Evolutionary conservation across 768 basidiomycete genomes (phyloP), one percentile per base, ranked within the genome.

Genomic region (Boletellus emodensis): DNA sequence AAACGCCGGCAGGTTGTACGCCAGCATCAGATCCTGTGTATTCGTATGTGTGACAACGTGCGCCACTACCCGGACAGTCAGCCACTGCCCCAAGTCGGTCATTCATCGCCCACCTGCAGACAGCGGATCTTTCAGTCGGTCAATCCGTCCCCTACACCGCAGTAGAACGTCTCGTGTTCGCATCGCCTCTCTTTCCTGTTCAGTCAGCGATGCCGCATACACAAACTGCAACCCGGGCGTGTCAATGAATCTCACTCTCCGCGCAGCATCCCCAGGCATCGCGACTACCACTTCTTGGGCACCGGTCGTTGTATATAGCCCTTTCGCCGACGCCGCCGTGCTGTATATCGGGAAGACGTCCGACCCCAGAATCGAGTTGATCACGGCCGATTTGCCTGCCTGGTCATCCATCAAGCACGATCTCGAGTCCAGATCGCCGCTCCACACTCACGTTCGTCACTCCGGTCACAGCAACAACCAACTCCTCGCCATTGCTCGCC

Each of bases 11-110:
- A 93, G 73, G 57, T 78, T 83, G 72, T 94, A 95, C 43, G 84
- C 72, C n/a, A 95, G 69, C 88, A 94, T 94, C 37, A 96, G 75
- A 65, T 95, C 94, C 62, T 94, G 85, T 30, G 78, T 69, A 58
- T 79, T 80, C 3, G 87, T 81, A 24, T 82, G 80, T 34, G 78
- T 66, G 20, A 94, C 75, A 52, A 96, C 80, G 55, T 86, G 77
- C 15, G 76, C 67, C 48, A 88, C 90, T 89, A 54, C 46, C 32
- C 54, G 24, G 24, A 45, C 42, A 43, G 51, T 60, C 45, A 62
- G 57, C 51, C 49, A 38, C 49, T 34, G 40, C 36, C 22, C 44
- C 36, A 35, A 43, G 7, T 37, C 46, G 33, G n/a, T 11, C 36
- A n/a, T 5, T 30, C 26, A 41, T 38, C 45, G 71, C 87, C 49